A percentile compares a stretch with the other conserved stretches of the same genome.
Conservation (phyloP, 495 filamentous ascomycete species). For the Hypomontagnella monticulosa region DNA sequence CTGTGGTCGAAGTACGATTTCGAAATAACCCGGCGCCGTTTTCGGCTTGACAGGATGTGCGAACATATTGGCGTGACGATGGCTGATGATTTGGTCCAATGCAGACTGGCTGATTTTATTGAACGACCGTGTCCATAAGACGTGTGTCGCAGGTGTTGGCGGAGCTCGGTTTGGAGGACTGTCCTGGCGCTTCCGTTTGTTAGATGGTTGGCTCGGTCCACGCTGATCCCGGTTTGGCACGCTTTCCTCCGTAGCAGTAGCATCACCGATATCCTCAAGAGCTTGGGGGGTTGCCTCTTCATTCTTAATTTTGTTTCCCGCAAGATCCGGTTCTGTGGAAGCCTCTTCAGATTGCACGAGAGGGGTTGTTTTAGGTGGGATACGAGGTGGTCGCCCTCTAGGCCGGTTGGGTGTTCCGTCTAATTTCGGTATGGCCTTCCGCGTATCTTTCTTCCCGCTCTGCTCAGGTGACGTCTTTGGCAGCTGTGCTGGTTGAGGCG, state of each 20-base stretch:
- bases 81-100: constrained; percentile 83
- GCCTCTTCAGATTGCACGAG: constrained; percentile 65
- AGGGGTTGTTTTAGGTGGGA: constrained; percentile 45
- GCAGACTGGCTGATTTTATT: constrained; percentile 78
- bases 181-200: constrained; percentile 60
- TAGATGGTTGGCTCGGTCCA: constrained; percentile 29
- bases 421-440: constrained; percentile 37
- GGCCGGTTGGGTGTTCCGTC: constrained; percentile 41
- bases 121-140: constrained; percentile 80
- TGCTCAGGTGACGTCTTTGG: constrained; percentile 42
- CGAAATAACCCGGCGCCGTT: constrained; percentile 87
- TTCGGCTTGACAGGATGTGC: constrained; percentile 81
- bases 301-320: constrained; percentile 67
- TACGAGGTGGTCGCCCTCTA: constrained; percentile 46
- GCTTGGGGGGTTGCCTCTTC: constrained; percentile 71
- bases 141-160: constrained; percentile 62
- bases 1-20: constrained; percentile 85
- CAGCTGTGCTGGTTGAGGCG: constrained; percentile 48
- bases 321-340: constrained; percentile 57
- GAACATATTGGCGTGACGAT: constrained; percentile 91
- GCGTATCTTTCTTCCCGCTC: constrained; percentile 41
- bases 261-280: constrained; percentile 59
- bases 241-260: constrained; percentile 58
- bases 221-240: constrained; percentile 37
- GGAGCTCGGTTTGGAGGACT: constrained; percentile 50